Evolutionary conservation across 2,329 filamentous ascomycete genomes (phyloP).

Genomic region (Sphaerulina populicola): DNA sequence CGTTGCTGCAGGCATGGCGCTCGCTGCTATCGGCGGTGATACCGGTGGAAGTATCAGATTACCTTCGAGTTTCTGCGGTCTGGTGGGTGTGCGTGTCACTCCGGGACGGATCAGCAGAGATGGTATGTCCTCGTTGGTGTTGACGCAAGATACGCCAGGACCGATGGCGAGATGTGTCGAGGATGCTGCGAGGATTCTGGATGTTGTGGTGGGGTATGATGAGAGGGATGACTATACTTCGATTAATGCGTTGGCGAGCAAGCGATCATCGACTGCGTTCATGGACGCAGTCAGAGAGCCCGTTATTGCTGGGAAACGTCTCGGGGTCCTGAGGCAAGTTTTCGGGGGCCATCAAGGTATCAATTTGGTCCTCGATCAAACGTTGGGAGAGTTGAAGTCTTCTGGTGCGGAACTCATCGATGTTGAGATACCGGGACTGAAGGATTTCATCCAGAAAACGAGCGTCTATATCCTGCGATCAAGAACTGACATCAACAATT

Average conservation of each 20-base stretch:
- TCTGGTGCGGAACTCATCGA: slow-evolving; percentile 23
- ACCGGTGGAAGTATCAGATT: slow-evolving; percentile 26
- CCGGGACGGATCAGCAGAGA: slow-evolving; percentile 24
- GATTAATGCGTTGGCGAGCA: slow-evolving; percentile 16
- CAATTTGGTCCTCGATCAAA: slow-evolving; percentile 12
- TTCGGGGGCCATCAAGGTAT: slow-evolving; percentile 23
- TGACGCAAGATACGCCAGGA: slow-evolving; percentile 24
- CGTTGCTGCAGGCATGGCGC: slow-evolving; percentile 23
- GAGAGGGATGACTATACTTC: slow-evolving; percentile 18
- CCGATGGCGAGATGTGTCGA: slow-evolving; percentile 22
- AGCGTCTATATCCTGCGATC: slow-evolving; percentile 21
- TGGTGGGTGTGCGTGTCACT: slow-evolving; percentile 26
- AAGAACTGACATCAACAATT: slow-evolving; percentile 25
- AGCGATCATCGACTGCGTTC: slow-evolving; percentile 7
- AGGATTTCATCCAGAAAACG: slow-evolving; percentile 16
- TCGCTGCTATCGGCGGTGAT: slow-evolving; percentile 26
- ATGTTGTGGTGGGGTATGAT: slow-evolving; percentile 22
- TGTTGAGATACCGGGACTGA: slow-evolving; percentile 21
- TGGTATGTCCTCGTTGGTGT: slow-evolving; percentile 21
- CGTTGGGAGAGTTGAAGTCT: slow-evolving; percentile 12
- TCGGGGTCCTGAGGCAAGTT: slow-evolving; percentile 21
- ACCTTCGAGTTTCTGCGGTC: slow-evolving; percentile 23
- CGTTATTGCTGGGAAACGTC: slow-evolving; percentile 14
- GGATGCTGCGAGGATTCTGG: slow-evolving; percentile 23
- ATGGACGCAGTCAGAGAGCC: slow-evolving; percentile 17